phyloP scores from a whole-genome alignment of 805 yeast species.

The Ogataea allantospora region DNA sequence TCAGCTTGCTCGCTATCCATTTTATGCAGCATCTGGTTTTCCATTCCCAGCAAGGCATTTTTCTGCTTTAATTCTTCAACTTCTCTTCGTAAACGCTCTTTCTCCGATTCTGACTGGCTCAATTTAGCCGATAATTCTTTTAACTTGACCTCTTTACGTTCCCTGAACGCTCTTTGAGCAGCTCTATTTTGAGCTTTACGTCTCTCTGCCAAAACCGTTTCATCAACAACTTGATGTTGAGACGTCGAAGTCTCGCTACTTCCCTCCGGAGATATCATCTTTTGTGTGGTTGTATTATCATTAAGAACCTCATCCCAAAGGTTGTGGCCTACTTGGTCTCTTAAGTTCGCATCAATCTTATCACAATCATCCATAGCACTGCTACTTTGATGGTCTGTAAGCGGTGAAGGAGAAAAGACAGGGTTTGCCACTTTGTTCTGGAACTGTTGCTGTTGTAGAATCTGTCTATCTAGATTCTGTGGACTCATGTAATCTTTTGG shows the following conservation, averaged over 20 bases:
- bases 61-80: conserved; percentile 46
- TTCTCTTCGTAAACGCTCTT: conserved; percentile 40
- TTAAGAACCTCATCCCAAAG: conserved; percentile 4
- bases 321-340: conserved; percentile 1
- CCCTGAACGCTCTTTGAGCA: conserved; percentile 85
- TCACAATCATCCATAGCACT: conserved; percentile 6
- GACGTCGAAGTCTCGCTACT: conserved; percentile 5
- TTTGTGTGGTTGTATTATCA: neutral
- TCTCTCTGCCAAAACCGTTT: conserved; percentile 46
- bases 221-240: conserved; percentile 23
- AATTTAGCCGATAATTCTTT: conserved; percentile 66
- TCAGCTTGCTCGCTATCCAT: neutral
- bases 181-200: conserved; percentile 81
- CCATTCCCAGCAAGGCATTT: conserved; percentile 56
- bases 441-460: conserved; percentile 19
- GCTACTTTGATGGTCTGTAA: conserved; percentile 2
- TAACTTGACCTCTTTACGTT: conserved; percentile 70
- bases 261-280: conserved; percentile 2
- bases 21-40: conserved; percentile 55
- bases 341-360: conserved; percentile 1
- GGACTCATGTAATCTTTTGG: neutral
- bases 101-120: conserved; percentile 49
- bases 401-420: conserved; percentile 7
- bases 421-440: conserved; percentile 6
- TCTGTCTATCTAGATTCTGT: conserved; percentile 7